Base-by-base conservation (phyloP, 306 rosid species). In the Inga laurina region DNA sequence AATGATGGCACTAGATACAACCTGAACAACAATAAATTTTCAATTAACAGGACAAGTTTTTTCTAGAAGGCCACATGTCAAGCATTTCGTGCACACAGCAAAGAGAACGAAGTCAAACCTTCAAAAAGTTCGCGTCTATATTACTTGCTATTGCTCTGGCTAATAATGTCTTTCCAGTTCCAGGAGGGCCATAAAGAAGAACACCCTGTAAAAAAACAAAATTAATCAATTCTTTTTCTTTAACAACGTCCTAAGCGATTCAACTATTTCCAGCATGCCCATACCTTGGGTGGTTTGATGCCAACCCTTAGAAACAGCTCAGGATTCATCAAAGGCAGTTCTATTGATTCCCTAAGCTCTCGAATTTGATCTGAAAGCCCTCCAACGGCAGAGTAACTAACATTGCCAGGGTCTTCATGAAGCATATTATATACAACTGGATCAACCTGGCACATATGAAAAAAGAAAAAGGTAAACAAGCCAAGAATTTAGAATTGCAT, bases 101-200 rank as follows among this genome's bases (percentile, higher is more conserved):
- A n/a, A 72, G 7, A 39, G 56, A 75, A 35, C 19, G 2, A 43
- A 41, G 75, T 71, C 15, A 45, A 71, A 92, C 98, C 92, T 90
- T 91, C 56, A 95, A 77, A 86, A 95, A 95, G 87, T 87, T 95
- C 57, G 97, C 98, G 81, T 91, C 95, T 72, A 92, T 85, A 79
- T 95, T 95, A 74, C 97, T 95, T n/a, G 97, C 97, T 83, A 94
- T 94, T 10, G 96, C 94, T 80, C 96, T 92, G 2, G 98, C 97
- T 43, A 94, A 89, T 37, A 94, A 79, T 15, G 97, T 94, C 82
- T 92, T 92, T 24, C 97, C 98, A 18, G 97, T 94, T 51, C 98
- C 97, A 21, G 98, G 98, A 86, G 98, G 97, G 45, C 98, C 98
- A 84, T 94, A 90, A n/a, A 91, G 97, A 76, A 92, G 97, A 84